phyloP scores from a whole-genome alignment of 257 asterid species.

The Solanum chmielewskii region DNA sequence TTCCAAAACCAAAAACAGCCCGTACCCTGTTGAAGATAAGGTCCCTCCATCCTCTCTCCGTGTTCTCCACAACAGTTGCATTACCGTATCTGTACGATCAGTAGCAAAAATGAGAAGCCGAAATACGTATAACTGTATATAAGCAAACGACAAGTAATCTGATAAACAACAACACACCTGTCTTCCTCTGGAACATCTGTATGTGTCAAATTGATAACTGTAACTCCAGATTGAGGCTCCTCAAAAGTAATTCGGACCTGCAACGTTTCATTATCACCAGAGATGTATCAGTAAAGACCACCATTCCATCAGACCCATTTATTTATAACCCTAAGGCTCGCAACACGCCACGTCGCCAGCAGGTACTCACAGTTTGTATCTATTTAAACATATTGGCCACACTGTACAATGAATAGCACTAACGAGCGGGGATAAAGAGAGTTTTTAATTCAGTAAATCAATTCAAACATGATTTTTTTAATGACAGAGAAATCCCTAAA shows the following conservation, averaged over 20 bases:
- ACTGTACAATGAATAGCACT: not conserved
- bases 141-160: not conserved
- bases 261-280: not conserved
- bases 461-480: not conserved
- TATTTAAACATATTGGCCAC: not conserved
- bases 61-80: conserved; percentile 88
- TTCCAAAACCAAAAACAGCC: conserved; percentile 37
- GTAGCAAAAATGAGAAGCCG: not conserved
- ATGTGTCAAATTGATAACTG: conserved; percentile 67
- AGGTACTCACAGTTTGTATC: not conserved
- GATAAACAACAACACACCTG: conserved; percentile 39
- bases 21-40: conserved; percentile 77
- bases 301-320: not conserved
- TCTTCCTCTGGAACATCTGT: conserved; percentile 88
- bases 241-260: conserved; percentile 78
- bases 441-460: not conserved
- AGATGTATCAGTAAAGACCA: not conserved
- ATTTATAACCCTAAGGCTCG: not conserved
- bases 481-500: not conserved
- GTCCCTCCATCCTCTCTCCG: conserved; percentile 97
- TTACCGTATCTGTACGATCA: conserved; percentile 54
- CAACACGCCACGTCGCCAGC: not conserved
- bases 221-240: conserved; percentile 82
- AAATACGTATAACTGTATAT: not conserved
- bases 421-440: not conserved